phyloP scores from a whole-genome alignment of 371 early-diverging fungal species.

The Mucor ambiguus region DNA sequence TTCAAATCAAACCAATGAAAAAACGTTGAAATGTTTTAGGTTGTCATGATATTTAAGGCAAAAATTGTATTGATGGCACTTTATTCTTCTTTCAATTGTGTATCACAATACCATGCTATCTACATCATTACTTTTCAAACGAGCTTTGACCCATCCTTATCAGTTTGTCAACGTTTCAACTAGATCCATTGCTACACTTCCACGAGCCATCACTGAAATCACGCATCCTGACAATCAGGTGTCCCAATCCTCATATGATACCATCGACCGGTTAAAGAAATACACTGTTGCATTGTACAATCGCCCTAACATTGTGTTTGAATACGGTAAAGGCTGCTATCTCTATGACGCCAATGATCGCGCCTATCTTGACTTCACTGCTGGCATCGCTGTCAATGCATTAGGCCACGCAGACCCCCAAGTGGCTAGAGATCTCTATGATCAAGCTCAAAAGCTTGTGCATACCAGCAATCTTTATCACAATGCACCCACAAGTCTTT shows the following conservation, averaged over 20 bases:
- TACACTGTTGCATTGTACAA: constrained; percentile 69
- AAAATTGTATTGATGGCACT: too few species aligned
- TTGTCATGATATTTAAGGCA: not conserved
- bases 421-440: constrained; percentile 67
- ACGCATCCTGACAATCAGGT: constrained; percentile 56
- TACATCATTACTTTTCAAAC: not conserved
- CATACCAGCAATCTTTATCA: constrained; percentile 88
- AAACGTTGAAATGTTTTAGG: not conserved
- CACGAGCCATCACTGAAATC: constrained; percentile 30
- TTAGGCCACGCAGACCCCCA: constrained; percentile 84
- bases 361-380: constrained; percentile 82
- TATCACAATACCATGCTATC: not conserved
- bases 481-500: constrained; percentile 72
- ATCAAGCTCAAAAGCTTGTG: constrained; percentile 79
- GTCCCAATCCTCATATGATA: constrained; percentile 39
- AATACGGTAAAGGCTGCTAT: constrained; percentile 76
- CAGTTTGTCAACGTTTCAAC: not conserved
- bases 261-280: constrained; percentile 48
- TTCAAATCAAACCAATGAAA: not conserved
- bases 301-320: constrained; percentile 65
- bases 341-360: constrained; percentile 77
- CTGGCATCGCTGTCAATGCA: constrained; percentile 95
- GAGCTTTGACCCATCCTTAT: not conserved
- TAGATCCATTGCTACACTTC: constrained; percentile 1
- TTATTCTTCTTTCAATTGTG: not conserved